Percentiles rank a stretch among this genome's conserved stretches.
Evolutionary conservation across 1,284 basidiomycete genomes (phyloP).

Genomic region (Pascua guehoae): DNA sequence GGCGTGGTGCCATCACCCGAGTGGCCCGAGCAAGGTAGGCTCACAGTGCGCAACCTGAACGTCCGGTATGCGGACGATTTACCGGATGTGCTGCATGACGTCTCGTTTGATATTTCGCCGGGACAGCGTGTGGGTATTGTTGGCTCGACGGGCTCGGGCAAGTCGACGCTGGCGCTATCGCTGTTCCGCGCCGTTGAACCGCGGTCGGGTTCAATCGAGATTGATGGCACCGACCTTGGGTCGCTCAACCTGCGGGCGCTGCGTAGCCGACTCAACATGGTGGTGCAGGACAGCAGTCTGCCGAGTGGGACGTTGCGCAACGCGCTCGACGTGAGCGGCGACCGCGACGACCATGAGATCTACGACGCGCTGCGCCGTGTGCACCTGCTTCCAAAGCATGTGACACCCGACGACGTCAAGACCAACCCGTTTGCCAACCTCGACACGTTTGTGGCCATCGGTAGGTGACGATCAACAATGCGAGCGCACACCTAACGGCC

Average conservation of each 20-base stretch:
- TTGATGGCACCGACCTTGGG: slow-evolving; percentile 66
- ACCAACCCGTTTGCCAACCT: slow-evolving; percentile 58
- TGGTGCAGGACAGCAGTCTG: slow-evolving; percentile 44
- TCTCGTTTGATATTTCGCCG: slow-evolving; percentile 61
- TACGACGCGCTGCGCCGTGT: slow-evolving; percentile 59
- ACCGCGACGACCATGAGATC: slow-evolving; percentile 54
- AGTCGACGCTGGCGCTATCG: slow-evolving; percentile 65
- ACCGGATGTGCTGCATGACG: slow-evolving; percentile 66
- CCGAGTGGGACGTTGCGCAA: slow-evolving; percentile 60
- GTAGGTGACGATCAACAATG: slow-evolving; percentile 10
- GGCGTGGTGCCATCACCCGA: slow-evolving; percentile 49
- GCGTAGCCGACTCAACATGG: slow-evolving; percentile 61
- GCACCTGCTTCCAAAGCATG: slow-evolving; percentile 48
- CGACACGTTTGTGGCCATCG: slow-evolving; percentile 43
- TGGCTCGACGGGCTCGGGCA: slow-evolving; percentile 63
- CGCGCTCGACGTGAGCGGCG: slow-evolving; percentile 56
- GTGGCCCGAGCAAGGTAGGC: slow-evolving; percentile 65
- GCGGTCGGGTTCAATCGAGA: slow-evolving; percentile 60
- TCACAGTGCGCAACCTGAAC: slow-evolving; percentile 62
- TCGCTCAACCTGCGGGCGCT: slow-evolving; percentile 59
- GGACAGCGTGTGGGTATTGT: slow-evolving; percentile 77
- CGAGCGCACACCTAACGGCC: slow-evolving; percentile 6
- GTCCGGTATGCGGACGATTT: slow-evolving; percentile 67
- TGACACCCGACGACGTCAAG: slow-evolving; percentile 52
- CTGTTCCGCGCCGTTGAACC: slow-evolving; percentile 71